Conservation (phyloP, 768 basidiomycete genomes). For the Lentinula sp. region DNA sequence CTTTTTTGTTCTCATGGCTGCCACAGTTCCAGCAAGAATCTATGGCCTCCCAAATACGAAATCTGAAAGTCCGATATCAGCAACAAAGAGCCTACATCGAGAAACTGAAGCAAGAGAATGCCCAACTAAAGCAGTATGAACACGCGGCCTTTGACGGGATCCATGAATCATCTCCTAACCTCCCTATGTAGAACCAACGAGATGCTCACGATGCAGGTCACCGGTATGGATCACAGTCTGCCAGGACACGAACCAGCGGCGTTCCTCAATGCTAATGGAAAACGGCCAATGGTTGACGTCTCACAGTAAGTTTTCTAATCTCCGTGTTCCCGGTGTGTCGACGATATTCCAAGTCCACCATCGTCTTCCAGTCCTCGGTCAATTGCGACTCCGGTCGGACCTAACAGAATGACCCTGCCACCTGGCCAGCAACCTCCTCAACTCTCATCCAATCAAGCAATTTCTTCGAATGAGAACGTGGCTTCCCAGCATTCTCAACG, state of each 20-base stretch:
- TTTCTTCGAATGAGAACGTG: not conserved
- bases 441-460: constrained; percentile 21
- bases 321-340: constrained; percentile 1
- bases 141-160: not conserved
- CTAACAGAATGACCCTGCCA: constrained; percentile 63
- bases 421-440: constrained; percentile 50
- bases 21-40: constrained; percentile 74
- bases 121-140: constrained; percentile 53
- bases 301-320: constrained; percentile 30
- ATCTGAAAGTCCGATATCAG: constrained; percentile 51
- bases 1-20: not conserved
- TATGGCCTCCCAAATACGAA: constrained; percentile 60
- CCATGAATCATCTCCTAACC: not conserved
- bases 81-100: constrained; percentile 52
- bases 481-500: constrained; percentile 19
- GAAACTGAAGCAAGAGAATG: constrained; percentile 41
- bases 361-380: constrained; percentile 53
- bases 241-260: constrained; percentile 25
- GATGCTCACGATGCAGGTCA: constrained; percentile 41
- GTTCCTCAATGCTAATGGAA: constrained; percentile 51
- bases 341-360: constrained; percentile 19
- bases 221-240: constrained; percentile 20
- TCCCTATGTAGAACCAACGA: constrained; percentile 38
- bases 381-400: constrained; percentile 42
- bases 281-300: constrained; percentile 48